These are phyloP conservation scores for Filosporella fistucella DNA, from an alignment of 495 filamentous ascomycete species.

Conservation along the genomic window DNA sequence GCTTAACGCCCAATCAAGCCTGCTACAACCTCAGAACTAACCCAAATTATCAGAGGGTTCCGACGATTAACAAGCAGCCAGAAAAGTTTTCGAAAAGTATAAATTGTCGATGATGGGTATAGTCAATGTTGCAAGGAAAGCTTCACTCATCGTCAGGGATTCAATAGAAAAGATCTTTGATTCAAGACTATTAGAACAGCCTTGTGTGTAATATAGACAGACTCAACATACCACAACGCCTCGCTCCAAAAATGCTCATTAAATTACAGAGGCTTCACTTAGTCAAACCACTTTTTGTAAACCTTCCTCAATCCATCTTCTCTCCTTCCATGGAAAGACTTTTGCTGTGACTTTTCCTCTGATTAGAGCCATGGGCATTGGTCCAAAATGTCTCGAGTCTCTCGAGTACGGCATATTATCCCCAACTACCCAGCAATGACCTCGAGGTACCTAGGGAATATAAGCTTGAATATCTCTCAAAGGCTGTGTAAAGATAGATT, in stretches of 20 bases:
- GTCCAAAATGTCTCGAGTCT: constrained; percentile 83
- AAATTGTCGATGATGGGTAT: too few species aligned
- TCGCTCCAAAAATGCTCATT: constrained; percentile 9
- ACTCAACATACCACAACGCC: constrained; percentile 8
- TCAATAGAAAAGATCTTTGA: too few species aligned
- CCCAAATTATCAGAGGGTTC: too few species aligned
- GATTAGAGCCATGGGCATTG: constrained; percentile 77
- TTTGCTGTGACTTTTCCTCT: constrained; percentile 79
- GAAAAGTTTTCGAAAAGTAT: too few species aligned
- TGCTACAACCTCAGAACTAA: too few species aligned
- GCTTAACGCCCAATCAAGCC: too few species aligned
- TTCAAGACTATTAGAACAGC: too few species aligned
- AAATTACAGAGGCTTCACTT: not conserved
- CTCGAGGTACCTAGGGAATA: constrained; percentile 67
- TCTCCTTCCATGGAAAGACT: constrained; percentile 45
- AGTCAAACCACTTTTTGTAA: constrained; percentile 24
- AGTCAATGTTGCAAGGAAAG: too few species aligned
- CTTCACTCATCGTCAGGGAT: too few species aligned
- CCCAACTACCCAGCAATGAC: constrained; percentile 84
- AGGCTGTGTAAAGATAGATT: not conserved
- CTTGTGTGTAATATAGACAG: too few species aligned
- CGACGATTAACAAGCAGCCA: too few species aligned
- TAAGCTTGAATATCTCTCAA: not conserved
- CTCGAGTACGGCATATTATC: constrained; percentile 81
- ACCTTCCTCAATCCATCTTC: constrained; percentile 49